These are phyloP conservation scores for Ceratocystis harringtonii DNA, from an alignment of 2,329 filamentous ascomycete genomes.

Conservation along the genomic window DNA sequence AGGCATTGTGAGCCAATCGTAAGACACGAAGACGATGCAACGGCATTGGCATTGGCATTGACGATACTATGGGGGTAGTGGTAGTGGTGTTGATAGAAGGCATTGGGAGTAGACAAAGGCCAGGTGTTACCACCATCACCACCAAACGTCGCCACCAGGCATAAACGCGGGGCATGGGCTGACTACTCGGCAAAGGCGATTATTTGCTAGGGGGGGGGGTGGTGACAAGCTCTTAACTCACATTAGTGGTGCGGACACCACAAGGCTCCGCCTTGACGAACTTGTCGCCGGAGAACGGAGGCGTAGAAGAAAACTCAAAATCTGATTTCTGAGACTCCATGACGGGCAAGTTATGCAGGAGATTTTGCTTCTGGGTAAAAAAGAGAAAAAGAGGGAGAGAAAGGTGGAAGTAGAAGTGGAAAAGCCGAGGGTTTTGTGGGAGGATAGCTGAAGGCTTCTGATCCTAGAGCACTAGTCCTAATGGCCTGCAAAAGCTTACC, in stretches of 20 bases:
- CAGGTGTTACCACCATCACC: slow-evolving; percentile 5
- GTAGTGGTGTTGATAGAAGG: not conserved
- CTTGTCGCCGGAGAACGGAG: slow-evolving; percentile 33
- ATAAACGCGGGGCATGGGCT: not conserved
- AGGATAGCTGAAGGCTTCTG: not conserved
- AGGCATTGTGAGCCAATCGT: not conserved
- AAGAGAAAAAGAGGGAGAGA: not conserved
- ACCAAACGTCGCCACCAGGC: not conserved
- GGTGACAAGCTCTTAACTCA: slow-evolving; percentile 23
- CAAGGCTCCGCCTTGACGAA: slow-evolving; percentile 56
- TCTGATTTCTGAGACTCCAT: slow-evolving; percentile 24
- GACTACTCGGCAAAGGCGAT: not conserved
- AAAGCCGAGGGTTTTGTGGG: slow-evolving; percentile 12
- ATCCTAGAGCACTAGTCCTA: slow-evolving; percentile 2
- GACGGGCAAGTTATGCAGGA: slow-evolving; percentile 10
- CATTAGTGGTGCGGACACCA: slow-evolving; percentile 30
- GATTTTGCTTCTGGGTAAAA: slow-evolving; percentile 1
- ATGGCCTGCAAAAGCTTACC: not conserved
- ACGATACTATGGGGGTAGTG: not conserved
- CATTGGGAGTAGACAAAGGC: not conserved
- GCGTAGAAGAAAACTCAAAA: slow-evolving; percentile 31
- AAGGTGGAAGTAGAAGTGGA: slow-evolving; percentile 1
- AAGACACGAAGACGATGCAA: not conserved
- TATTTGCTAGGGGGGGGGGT: slow-evolving; percentile 20
- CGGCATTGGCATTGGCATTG: not conserved